phyloP scores from a whole-genome alignment of 495 filamentous ascomycete species.

The Podospora comata region DNA sequence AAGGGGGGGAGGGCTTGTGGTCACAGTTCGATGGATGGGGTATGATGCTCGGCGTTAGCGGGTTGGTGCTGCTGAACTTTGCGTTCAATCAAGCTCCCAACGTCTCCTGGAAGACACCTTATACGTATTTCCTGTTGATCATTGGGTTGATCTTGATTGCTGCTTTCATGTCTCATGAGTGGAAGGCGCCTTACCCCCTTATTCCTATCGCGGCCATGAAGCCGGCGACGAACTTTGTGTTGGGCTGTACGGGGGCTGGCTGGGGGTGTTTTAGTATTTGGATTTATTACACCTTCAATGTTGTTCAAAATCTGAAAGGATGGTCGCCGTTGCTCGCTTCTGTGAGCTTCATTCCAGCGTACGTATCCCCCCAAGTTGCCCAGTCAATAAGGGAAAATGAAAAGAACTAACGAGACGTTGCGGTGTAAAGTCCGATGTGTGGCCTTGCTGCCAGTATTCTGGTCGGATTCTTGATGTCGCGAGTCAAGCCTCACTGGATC shows the following conservation, averaged over 20 bases:
- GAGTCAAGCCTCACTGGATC: constrained; percentile 44
- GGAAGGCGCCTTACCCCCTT: constrained; percentile 43
- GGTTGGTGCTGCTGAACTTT: constrained; percentile 57
- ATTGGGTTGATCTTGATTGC: constrained; percentile 50
- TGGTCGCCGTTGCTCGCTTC: constrained; percentile 45
- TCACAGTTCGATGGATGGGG: constrained; percentile 51
- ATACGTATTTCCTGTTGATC: constrained; percentile 52
- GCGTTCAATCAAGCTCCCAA: constrained; percentile 58
- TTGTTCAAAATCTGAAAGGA: constrained; percentile 49
- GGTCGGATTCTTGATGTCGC: constrained; percentile 46
- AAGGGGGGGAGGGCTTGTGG: constrained; percentile 24
- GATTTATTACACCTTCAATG: constrained; percentile 53
- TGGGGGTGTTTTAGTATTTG: constrained; percentile 62
- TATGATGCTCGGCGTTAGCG: constrained; percentile 48
- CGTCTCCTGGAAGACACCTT: constrained; percentile 55
- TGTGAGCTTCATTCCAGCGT: constrained; percentile 38
- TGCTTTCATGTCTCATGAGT: constrained; percentile 52
- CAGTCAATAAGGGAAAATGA: background rate
- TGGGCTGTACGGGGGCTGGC: constrained; percentile 52
- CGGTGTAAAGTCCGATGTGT: constrained; percentile 36
- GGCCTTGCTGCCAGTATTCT: constrained; percentile 33
- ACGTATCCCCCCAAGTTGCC: constrained; percentile 29
- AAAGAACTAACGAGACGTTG: background rate
- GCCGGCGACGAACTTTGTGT: constrained; percentile 49
- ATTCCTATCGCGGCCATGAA: constrained; percentile 52